Evolutionary conservation across 371 early-diverging fungal species (phyloP), one percentile per base, ranked within the genome.

Genomic region (Chytridium lagenaria): DNA sequence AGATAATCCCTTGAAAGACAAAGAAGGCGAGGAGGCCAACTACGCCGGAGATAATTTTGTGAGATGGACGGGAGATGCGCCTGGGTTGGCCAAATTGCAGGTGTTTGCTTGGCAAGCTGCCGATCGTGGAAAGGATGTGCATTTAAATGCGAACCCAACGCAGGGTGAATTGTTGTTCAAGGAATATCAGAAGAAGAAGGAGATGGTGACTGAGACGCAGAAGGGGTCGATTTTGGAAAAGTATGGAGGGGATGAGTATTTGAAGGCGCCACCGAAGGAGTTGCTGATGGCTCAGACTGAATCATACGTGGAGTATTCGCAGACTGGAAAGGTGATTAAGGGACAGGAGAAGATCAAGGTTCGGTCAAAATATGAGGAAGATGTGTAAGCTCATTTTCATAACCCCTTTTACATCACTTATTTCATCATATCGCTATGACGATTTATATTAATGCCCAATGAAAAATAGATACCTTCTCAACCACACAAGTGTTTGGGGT

Each of bases 191-290:
- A 84, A 87, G 39, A 93, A 96, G 85, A 93, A 93, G 81, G 92
- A 91, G 34, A 80, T 86, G 78, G 85, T 92, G 26, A 88, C 92
- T 72, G 91, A 91, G 34, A 81, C 80, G 0, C 87, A 85, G 40
- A 90, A 92, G 75, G 90, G 90, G 50, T 88, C 89, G 23, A 91
- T 98, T 37, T 75, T 98, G 78, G 92, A 87, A 2, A 91, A 89
- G 68, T 98, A 98, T 75, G 99, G 98, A 70, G 99, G 98, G 26
- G 94, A 90, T 68, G 98, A 96, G 80, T 94, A 97, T 80, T 78
- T 97, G 71, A 86, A 94, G 50, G 91, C 91, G 19, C 94, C 95
- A 12, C 93, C 97, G 2, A 92, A 91, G 61, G 95, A 95, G 70
- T 80, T 95, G 38, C 72, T 96, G 37, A 74, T 95, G 71, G 92